Evolutionary conservation across 306 rosid genomes (phyloP).

Genomic region (Erythrophleum fordii): DNA sequence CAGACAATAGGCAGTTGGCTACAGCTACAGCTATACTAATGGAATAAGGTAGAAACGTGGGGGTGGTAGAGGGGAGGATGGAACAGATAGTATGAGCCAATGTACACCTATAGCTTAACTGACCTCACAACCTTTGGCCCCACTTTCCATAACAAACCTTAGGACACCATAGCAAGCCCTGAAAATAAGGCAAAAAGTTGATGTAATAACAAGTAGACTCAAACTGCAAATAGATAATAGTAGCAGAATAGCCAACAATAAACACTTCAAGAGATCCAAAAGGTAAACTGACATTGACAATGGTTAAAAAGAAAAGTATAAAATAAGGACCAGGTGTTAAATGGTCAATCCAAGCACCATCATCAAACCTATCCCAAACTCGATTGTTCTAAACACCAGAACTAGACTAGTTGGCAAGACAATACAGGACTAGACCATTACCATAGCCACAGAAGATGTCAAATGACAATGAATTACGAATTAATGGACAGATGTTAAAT

Average conservation of each 20-base stretch:
- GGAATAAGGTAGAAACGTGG: not conserved
- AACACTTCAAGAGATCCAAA: not conserved
- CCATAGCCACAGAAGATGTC: not conserved
- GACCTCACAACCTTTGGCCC: slow-evolving; percentile 67
- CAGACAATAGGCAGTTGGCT: not conserved
- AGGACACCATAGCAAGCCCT: slow-evolving; percentile 71
- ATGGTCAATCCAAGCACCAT: not conserved
- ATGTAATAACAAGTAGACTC: not conserved
- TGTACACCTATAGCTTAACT: not conserved
- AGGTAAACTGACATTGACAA: not conserved
- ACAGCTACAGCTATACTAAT: not conserved
- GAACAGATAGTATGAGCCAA: not conserved
- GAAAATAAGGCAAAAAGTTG: not conserved
- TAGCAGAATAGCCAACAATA: not conserved
- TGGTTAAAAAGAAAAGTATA: not conserved
- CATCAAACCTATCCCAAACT: not conserved
- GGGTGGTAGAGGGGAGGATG: not conserved
- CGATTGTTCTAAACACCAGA: slow-evolving; percentile 33
- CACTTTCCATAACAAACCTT: slow-evolving; percentile 66
- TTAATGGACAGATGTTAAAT: not conserved
- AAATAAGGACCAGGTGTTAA: not conserved
- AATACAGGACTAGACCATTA: not conserved
- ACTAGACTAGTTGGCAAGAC: slow-evolving; percentile 28
- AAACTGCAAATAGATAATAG: not conserved
- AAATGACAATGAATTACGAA: not conserved